Percentiles rank a stretch among this genome's conserved stretches.
These are phyloP conservation scores for Fusarium dimerum DNA, from an alignment of 2,329 filamentous ascomycete genomes.

Conservation along the genomic window DNA sequence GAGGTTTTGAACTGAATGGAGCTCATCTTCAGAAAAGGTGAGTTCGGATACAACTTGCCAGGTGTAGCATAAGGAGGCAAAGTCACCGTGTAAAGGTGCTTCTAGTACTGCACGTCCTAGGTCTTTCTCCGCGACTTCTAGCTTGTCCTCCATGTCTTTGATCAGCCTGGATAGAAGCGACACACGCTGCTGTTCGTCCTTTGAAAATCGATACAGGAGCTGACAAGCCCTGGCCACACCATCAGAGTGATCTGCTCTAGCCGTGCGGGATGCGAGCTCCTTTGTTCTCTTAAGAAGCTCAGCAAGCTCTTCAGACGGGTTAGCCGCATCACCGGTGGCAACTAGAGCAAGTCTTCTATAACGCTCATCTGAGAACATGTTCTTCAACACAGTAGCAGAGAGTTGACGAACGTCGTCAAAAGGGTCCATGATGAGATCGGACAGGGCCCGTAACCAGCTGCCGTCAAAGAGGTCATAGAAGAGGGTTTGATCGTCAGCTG, in stretches of 20 bases:
- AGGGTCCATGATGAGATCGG: conserved; percentile 82
- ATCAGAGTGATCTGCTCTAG: conserved; percentile 88
- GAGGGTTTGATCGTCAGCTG: conserved; percentile 39
- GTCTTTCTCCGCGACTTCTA: conserved; percentile 63
- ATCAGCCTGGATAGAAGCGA: conserved; percentile 60
- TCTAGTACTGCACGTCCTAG: conserved; percentile 67
- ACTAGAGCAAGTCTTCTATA: conserved; percentile 31
- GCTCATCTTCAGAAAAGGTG: conserved; percentile 39
- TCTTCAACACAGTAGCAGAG: conserved; percentile 52
- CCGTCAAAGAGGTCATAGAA: conserved; percentile 46
- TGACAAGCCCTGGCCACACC: conserved; percentile 79
- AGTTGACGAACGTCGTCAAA: conserved; percentile 85
- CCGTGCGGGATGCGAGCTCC: conserved; percentile 65
- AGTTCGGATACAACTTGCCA: conserved; percentile 52
- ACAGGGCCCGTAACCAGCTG: conserved; percentile 62
- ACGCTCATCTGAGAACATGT: conserved; percentile 45
- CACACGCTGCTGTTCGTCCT: conserved; percentile 42
- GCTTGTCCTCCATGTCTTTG: conserved; percentile 62
- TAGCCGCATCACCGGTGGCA: conserved; percentile 7
- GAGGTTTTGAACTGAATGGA: conserved; percentile 39
- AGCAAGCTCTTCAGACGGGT: conserved; percentile 37
- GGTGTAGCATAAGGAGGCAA: conserved; percentile 63
- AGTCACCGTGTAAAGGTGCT: conserved; percentile 68
- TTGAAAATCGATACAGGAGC: conserved; percentile 63
- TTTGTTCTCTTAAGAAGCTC: conserved; percentile 56